Conservation (phyloP, 108 stramenopile genomes). For the Licmophora abbreviata region DNA sequence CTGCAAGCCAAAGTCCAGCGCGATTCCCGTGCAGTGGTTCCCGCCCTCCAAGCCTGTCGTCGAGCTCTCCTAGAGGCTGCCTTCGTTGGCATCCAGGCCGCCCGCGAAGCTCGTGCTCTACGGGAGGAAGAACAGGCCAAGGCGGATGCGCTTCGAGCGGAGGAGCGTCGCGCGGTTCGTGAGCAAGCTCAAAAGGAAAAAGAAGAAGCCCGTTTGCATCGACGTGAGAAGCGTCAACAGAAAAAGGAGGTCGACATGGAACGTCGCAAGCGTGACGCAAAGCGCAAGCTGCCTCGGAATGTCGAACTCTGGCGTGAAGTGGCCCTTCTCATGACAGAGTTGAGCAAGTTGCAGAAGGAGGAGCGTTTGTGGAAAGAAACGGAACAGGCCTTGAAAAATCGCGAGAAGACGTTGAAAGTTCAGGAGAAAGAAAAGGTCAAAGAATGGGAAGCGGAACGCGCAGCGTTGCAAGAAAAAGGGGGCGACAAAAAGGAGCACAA, state of each 20-base stretch:
- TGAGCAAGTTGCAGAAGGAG: conserved; percentile 35
- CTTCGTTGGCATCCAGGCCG: conserved; percentile 16
- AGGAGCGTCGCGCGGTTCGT: conserved; percentile 7
- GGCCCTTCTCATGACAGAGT: conserved; percentile 30
- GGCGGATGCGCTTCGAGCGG: background rate
- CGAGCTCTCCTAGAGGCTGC: conserved; percentile 16
- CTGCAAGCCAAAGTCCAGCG: conserved; percentile 43
- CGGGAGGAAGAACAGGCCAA: background rate
- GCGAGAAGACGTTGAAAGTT: conserved; percentile 2
- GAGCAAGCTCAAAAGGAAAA: background rate
- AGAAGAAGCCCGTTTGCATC: background rate
- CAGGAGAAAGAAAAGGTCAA: conserved; percentile 2
- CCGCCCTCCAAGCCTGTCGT: conserved; percentile 10
- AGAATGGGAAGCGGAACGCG: background rate
- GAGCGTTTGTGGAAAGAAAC: conserved; percentile 29
- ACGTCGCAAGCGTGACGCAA: background rate
- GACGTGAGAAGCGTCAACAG: conserved; percentile 8
- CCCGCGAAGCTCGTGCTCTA: conserved; percentile 7
- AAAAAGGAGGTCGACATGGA: conserved; percentile 9
- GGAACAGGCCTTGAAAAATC: conserved; percentile 14
- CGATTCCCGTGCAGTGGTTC: conserved; percentile 9
- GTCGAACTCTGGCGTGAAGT: conserved; percentile 37
- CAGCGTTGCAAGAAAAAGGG: conserved; percentile 3
- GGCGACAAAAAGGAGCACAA: conserved; percentile 7
- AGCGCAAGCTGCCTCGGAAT: conserved; percentile 21